Evolutionary conservation across 2,329 filamentous ascomycete species (phyloP).

Genomic region (Ceratocystis cacaofunesta): DNA sequence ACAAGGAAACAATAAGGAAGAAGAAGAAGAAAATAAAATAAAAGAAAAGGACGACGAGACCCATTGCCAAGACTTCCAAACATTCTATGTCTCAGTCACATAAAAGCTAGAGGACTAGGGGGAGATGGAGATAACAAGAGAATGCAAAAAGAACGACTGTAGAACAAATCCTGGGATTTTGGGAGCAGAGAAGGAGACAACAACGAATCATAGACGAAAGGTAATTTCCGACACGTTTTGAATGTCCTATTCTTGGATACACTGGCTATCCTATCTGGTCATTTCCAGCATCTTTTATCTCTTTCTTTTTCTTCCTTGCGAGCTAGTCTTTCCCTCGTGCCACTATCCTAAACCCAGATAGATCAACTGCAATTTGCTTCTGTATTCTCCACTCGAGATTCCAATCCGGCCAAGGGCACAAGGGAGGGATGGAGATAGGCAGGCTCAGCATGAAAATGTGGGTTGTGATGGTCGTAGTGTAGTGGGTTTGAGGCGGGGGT

Average conservation of each 20-base stretch:
- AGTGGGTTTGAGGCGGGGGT: not conserved
- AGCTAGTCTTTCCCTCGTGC: not conserved
- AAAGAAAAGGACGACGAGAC: not conserved
- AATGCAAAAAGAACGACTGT: conserved; percentile 1
- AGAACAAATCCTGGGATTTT: not conserved
- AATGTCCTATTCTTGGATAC: conserved; percentile 4
- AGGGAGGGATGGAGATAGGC: not conserved
- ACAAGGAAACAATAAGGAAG: not conserved
- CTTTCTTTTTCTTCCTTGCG: not conserved
- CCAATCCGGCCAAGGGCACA: not conserved
- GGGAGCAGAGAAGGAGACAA: not conserved
- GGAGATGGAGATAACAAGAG: not conserved
- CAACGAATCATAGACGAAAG: not conserved
- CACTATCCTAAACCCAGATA: not conserved
- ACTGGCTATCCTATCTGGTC: not conserved
- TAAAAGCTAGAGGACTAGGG: not conserved
- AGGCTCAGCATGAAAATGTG: not conserved
- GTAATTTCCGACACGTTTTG: conserved; percentile 6
- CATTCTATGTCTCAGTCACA: conserved; percentile 4
- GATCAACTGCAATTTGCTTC: not conserved
- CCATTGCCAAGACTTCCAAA: conserved; percentile 2
- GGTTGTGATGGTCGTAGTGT: not conserved
- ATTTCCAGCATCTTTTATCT: not conserved
- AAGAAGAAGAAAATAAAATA: not conserved
- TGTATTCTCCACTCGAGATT: not conserved